Conservation (phyloP, 1,284 basidiomycete genomes). For the Trametes polyzona region DNA sequence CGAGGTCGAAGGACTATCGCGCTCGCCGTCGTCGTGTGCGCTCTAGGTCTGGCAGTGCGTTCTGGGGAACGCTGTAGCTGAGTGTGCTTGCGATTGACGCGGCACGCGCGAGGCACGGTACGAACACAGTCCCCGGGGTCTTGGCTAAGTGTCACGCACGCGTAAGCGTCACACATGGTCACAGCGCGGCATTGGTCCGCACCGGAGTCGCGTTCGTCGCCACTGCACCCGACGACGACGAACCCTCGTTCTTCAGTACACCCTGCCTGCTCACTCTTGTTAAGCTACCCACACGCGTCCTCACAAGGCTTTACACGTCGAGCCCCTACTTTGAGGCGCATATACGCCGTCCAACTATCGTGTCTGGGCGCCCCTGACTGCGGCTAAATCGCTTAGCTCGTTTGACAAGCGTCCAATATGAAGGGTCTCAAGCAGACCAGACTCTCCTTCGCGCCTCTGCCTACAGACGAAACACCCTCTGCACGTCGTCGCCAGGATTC, state of each 20-base stretch:
- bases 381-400: background rate
- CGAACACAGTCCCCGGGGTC: slow-evolving; percentile 15
- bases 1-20: slow-evolving; percentile 9
- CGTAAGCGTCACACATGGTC: slow-evolving; percentile 19
- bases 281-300: background rate
- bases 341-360: background rate
- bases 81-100: slow-evolving; percentile 4
- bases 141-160: slow-evolving; percentile 21
- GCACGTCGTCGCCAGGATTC: background rate
- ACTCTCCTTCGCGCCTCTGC: slow-evolving; percentile 15
- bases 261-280: background rate
- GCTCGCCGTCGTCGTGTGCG: slow-evolving; percentile 21
- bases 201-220: slow-evolving; percentile 15
- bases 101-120: slow-evolving; percentile 6
- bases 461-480: background rate
- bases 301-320: background rate
- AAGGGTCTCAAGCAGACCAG: slow-evolving; percentile 21
- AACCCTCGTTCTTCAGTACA: background rate
- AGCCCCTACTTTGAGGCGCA: background rate
- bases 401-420: slow-evolving; percentile 1
- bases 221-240: background rate
- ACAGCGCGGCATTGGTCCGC: slow-evolving; percentile 15
- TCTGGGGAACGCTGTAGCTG: slow-evolving; percentile 1
- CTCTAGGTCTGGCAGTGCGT: background rate
- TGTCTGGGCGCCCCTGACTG: background rate